Evolutionary conservation across 495 filamentous ascomycete genomes (phyloP).

Genomic region (Xylona heveae): DNA sequence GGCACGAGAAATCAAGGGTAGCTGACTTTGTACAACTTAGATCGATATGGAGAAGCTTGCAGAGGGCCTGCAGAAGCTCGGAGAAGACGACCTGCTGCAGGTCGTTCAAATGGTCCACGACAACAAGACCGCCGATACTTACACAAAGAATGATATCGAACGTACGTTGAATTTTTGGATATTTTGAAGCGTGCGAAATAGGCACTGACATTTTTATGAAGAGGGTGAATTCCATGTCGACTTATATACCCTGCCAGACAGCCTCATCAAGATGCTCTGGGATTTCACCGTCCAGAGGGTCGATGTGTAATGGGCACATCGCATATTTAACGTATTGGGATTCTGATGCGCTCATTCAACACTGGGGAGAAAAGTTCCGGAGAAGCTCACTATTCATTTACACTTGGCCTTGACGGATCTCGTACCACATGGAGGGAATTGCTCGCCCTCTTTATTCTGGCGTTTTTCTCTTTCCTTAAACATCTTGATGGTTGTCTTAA

Average conservation of each 20-base stretch:
- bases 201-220: slow-evolving; percentile 14
- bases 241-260: slow-evolving; percentile 81
- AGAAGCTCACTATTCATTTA: too few species aligned
- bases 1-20: too few species aligned
- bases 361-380: too few species aligned
- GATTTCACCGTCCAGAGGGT: slow-evolving; percentile 34
- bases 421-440: too few species aligned
- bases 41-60: slow-evolving; percentile 96
- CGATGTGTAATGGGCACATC: slow-evolving; percentile 4
- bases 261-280: slow-evolving; percentile 75
- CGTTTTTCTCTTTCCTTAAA: too few species aligned
- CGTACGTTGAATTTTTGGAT: slow-evolving; percentile 49
- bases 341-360: too few species aligned
- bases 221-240: slow-evolving; percentile 98
- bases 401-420: too few species aligned
- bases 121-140: slow-evolving; percentile 76
- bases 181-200: not conserved
- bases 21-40: slow-evolving; percentile 14
- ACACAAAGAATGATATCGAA: slow-evolving; percentile 93
- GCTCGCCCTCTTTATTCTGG: too few species aligned
- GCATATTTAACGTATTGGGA: too few species aligned
- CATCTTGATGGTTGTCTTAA: too few species aligned
- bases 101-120: slow-evolving; percentile 98
- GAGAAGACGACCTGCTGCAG: slow-evolving; percentile 75
- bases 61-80: slow-evolving; percentile 66